Evolutionary conservation across 139 green algal genomes (phyloP).

Genomic region (Marvania coccoides): DNA sequence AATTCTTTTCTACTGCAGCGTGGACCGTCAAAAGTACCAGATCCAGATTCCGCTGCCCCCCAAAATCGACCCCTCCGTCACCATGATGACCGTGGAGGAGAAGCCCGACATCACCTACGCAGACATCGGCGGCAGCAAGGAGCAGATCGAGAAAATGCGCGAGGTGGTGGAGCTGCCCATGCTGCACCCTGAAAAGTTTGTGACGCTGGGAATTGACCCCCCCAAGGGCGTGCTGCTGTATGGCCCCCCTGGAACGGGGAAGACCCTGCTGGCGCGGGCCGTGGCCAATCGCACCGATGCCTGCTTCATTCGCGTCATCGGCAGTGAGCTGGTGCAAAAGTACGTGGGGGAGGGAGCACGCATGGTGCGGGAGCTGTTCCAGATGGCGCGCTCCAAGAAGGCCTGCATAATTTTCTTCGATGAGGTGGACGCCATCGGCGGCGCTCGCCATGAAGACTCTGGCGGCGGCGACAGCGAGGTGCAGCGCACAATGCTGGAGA

Average conservation of each 20-base stretch:
- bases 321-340: constrained; percentile 97
- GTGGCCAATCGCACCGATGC: constrained; percentile 98
- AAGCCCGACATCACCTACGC: constrained; percentile 96
- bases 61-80: constrained; percentile 97
- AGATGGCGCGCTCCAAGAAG: constrained; percentile 97
- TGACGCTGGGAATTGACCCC: constrained; percentile 95
- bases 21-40: constrained; percentile 97
- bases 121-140: constrained; percentile 95
- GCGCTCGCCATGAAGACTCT: constrained; percentile 91
- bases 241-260: constrained; percentile 82
- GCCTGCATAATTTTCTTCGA: constrained; percentile 99
- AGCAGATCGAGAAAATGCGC: constrained; percentile 96
- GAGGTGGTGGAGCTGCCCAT: constrained; percentile 97
- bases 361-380: constrained; percentile 69
- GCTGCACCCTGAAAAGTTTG: constrained; percentile 98
- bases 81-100: constrained; percentile 99
- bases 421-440: constrained; percentile 96
- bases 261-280: constrained; percentile 93
- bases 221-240: constrained; percentile 97
- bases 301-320: constrained; percentile 99
- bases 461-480: constrained; percentile 98
- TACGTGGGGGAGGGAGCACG: constrained; percentile 97
- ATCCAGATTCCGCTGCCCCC: constrained; percentile 96
- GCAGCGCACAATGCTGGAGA: constrained; percentile 99
- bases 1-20: constrained; percentile 28